Conservation (phyloP, 108 stramenopile genomes). For the Nitzschia sp. region DNA sequence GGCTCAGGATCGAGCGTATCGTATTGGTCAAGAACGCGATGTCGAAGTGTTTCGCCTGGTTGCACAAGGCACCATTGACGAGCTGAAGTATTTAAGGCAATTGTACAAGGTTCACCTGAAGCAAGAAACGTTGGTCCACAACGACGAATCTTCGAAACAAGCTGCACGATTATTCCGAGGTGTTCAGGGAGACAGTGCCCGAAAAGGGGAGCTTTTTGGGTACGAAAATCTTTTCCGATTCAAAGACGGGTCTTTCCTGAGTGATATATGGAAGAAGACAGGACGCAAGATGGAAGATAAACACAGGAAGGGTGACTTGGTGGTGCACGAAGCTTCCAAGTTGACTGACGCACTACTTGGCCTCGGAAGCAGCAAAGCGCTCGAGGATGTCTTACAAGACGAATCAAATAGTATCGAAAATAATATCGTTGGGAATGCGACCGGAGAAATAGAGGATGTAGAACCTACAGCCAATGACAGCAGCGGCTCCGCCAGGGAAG, state of each 20-base stretch:
- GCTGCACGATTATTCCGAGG: conserved; percentile 67
- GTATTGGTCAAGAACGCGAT: conserved; percentile 89
- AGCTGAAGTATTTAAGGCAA: conserved; percentile 91
- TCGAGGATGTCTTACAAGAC: conserved; percentile 9
- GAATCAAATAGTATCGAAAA: not conserved
- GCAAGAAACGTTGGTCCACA: conserved; percentile 58
- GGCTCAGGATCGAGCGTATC: conserved; percentile 82
- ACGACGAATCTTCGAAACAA: not conserved
- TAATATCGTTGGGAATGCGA: not conserved
- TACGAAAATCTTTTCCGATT: conserved; percentile 78
- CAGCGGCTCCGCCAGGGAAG: not conserved
- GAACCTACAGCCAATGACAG: too few species aligned
- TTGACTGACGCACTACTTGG: conserved; percentile 24
- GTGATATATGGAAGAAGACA: conserved; percentile 51
- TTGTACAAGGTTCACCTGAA: conserved; percentile 93
- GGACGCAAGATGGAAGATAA: conserved; percentile 5
- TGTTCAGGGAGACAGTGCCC: conserved; percentile 59
- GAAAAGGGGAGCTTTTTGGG: conserved; percentile 88
- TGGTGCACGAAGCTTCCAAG: conserved; percentile 42
- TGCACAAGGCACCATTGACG: conserved; percentile 91
- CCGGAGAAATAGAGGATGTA: not conserved
- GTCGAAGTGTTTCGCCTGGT: conserved; percentile 86
- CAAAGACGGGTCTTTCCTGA: conserved; percentile 78
- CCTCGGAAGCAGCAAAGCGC: conserved; percentile 7
- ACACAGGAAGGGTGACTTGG: conserved; percentile 25